Base-by-base conservation (phyloP, 139 green algal species). In the Picochlorum sp. region DNA sequence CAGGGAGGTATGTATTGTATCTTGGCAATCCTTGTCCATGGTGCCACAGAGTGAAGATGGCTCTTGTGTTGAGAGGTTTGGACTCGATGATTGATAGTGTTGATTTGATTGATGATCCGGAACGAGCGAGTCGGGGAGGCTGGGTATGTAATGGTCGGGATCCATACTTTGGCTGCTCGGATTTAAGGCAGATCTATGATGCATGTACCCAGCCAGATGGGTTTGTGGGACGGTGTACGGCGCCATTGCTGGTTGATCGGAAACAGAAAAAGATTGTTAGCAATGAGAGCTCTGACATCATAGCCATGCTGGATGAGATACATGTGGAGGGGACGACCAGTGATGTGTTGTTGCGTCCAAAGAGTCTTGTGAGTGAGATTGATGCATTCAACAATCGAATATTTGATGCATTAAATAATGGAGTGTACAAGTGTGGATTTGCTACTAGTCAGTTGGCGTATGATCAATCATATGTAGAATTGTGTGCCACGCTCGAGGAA, bases 21-120 rank as follows among this genome's bases (percentile, higher is more conserved):
- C 67, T 95, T 3, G 92, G 92, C 50, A 97, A 98, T 60, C 83
- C 92, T 11, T 98, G 92, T 74, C 92, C 92, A 45, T 98, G 92
- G 92, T 97, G 92, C 77, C 92, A 98, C 71, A 74, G 92, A 14
- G 84, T 95, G 63, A 45, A 83, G 44, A 70, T 96, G 28, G 78
- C 77, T 6, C 72, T 90, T 50, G 80, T 81, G 18, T 51, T 92
- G 16, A 76, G 71, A 5, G 88, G 82, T 10, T 73, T 87, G 11
- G 57, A 57, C 8, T 50, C 34, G 6, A 45, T 75, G 45, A 65
- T 83, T 23, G 28, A 41, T 52, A 26, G 45, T 23, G 21, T 65
- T 37, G 37, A 54, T 31, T 18, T 45, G 30, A 44, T 71, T 18
- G 86, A 90, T 56, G 81, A 94, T 61, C 79, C 90, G 4, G 89